Conservation (phyloP, 2,329 filamentous ascomycete species). For the Botrytis porri region DNA sequence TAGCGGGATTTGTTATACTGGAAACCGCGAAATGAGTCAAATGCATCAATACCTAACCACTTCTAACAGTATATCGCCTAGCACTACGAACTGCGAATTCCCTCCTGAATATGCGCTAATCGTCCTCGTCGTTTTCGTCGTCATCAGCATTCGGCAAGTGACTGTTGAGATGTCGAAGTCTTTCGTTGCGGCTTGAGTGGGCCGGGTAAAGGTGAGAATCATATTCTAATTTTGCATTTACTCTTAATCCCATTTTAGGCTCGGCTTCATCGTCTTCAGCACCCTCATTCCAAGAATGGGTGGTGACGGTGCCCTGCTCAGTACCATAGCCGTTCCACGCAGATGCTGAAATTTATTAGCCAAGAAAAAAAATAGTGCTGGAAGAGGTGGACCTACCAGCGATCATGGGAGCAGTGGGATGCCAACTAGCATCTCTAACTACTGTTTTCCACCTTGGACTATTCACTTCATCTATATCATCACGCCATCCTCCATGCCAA, state of each 20-base stretch:
- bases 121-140: not conserved
- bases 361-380: not conserved
- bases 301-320: slow-evolving; percentile 61
- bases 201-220: slow-evolving; percentile 24
- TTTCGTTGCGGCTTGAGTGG: not conserved
- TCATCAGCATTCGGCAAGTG: not conserved
- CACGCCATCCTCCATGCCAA: slow-evolving; percentile 23
- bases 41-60: not conserved
- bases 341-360: slow-evolving; percentile 49
- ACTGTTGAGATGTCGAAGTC: not conserved
- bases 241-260: slow-evolving; percentile 46
- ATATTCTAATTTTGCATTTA: slow-evolving; percentile 43
- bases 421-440: slow-evolving; percentile 70
- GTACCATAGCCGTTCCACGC: slow-evolving; percentile 69
- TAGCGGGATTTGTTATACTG: not conserved
- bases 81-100: not conserved
- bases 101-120: not conserved
- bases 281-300: slow-evolving; percentile 66
- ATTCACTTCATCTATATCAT: slow-evolving; percentile 30
- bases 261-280: slow-evolving; percentile 54
- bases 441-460: slow-evolving; percentile 57
- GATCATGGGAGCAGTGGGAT: slow-evolving; percentile 65
- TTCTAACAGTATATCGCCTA: not conserved
- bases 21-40: not conserved
- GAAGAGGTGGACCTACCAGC: slow-evolving; percentile 37